Base-by-base conservation (phyloP, 257 asterid species). In the Cynanchum wilfordii region DNA sequence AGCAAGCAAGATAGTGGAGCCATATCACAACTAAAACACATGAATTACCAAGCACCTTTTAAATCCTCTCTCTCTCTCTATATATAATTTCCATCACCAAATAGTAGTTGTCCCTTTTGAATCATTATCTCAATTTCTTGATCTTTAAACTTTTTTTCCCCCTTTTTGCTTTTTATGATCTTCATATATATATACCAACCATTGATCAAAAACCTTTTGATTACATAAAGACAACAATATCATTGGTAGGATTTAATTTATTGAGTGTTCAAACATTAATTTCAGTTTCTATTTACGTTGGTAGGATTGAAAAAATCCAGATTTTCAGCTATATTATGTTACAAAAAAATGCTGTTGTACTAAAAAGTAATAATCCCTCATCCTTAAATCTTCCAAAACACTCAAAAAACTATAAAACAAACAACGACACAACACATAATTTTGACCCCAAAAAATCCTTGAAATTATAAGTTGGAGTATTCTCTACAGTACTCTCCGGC, bases 21-120 rank as follows among this genome's bases (percentile, higher is more conserved):
- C 54, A 30, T 20, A 49, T 15, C 76, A 22, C 76, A 73, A 62
- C 70, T 49, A 45, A 62, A 63, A 49, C 76, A 73, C 51, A 60
- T 33, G 38, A 33, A 47, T 12, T 12, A 56, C 67, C 66, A 25
- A 73, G 30, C 65, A 25, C 36, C 56, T 57, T 71, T 58, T 17
- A 8, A 15, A 27, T n/a, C 45, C 22, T 58, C 7, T 51, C 6
- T 13, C 54, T 0, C 19, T 49, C 15, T 5, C 42, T 40, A 8
- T 42, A 33, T 42, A 36, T 10, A 10, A 54, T 54, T 52, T n/a
- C 29, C 40, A 36, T 52, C 19, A 15, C 40, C 40, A 22, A 69
- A 16, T 27, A 50, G 20, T 15, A 50, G 55, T 40, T 30, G 73
- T 57, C 73, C 51, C 4, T 13, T 42, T 42, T 25, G 27, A 49